phyloP scores from a whole-genome alignment of 192 early-diverging fungal genomes.

The Coemansia reversa region DNA sequence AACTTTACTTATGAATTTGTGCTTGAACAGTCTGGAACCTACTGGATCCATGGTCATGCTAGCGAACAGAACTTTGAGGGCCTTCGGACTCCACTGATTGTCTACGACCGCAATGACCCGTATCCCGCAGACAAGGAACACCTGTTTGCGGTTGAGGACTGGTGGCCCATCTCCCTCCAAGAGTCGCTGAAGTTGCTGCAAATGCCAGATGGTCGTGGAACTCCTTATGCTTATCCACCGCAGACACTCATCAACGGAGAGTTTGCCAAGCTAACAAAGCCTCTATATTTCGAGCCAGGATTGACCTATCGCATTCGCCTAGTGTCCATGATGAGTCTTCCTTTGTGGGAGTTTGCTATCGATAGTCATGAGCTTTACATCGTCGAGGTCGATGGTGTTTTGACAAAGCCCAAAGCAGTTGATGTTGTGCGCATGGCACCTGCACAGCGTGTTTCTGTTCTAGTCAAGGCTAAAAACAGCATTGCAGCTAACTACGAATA shows the following conservation, averaged over 20 bases:
- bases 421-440: slow-evolving; percentile 59
- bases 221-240: slow-evolving; percentile 56
- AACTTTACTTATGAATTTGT: slow-evolving; percentile 69
- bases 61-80: slow-evolving; percentile 78
- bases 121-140: slow-evolving; percentile 65
- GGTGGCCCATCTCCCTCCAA: slow-evolving; percentile 57
- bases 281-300: slow-evolving; percentile 64
- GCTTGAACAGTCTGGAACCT: slow-evolving; percentile 71
- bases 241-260: slow-evolving; percentile 68
- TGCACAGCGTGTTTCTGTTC: slow-evolving; percentile 77
- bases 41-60: slow-evolving; percentile 78
- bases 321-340: slow-evolving; percentile 72
- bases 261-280: slow-evolving; percentile 28
- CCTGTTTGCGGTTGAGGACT: slow-evolving; percentile 65
- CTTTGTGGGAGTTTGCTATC: slow-evolving; percentile 70
- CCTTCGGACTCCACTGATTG: slow-evolving; percentile 67
- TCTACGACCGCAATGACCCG: slow-evolving; percentile 57
- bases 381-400: slow-evolving; percentile 76
- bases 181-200: slow-evolving; percentile 54
- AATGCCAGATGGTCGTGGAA: slow-evolving; percentile 48
- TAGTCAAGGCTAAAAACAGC: slow-evolving; percentile 67
- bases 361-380: slow-evolving; percentile 74
- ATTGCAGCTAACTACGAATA: slow-evolving; percentile 63
- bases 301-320: slow-evolving; percentile 81
- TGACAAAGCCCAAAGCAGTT: slow-evolving; percentile 59